These are phyloP conservation scores for Amanita subjunquillea DNA, from an alignment of 768 basidiomycete species.

Conservation along the genomic window DNA sequence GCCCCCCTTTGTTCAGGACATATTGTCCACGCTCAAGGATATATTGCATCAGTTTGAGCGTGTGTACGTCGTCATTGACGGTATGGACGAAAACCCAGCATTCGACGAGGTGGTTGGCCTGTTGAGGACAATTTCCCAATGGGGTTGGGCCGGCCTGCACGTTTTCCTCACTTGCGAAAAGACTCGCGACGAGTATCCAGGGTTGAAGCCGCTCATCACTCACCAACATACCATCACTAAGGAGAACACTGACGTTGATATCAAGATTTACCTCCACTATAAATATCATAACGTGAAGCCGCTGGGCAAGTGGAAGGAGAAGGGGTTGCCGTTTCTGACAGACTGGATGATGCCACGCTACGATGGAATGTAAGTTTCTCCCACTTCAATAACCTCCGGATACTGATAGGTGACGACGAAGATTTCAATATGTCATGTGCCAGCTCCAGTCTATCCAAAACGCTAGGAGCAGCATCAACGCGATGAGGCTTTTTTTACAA, in stretches of 20 bases:
- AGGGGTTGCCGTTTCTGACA: neutral
- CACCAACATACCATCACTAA: neutral
- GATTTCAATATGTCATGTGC: neutral
- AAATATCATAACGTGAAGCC: neutral
- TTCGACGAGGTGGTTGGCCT: neutral
- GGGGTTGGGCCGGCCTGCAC: neutral
- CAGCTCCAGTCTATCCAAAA: neutral
- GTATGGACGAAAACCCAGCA: neutral
- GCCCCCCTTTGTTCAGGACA: neutral
- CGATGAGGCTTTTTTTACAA: neutral
- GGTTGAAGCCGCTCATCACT: neutral
- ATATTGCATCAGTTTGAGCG: neutral
- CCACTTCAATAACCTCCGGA: neutral
- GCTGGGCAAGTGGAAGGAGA: neutral
- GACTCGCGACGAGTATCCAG: neutral
- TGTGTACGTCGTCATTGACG: neutral
- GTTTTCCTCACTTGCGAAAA: neutral
- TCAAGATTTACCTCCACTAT: neutral
- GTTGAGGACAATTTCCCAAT: neutral
- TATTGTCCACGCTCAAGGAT: neutral
- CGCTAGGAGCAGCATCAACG: conserved; percentile 1
- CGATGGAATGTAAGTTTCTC: neutral
- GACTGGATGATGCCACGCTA: neutral
- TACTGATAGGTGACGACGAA: neutral
- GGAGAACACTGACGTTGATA: neutral